These are phyloP conservation scores for Cutaneotrichosporon daszewskae DNA, from an alignment of 1,284 basidiomycete species.

Conservation along the genomic window DNA sequence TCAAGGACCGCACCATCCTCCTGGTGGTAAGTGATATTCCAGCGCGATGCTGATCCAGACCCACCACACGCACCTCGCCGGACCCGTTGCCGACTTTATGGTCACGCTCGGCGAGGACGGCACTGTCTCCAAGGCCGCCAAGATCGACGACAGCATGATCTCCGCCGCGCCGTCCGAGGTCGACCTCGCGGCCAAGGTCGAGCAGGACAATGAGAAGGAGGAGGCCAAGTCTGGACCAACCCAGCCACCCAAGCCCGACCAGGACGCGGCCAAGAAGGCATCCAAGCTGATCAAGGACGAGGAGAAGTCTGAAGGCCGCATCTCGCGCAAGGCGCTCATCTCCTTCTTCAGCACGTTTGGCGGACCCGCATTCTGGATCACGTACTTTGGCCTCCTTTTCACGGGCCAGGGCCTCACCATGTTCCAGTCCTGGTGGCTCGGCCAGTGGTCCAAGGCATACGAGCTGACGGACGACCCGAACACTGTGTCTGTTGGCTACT, in stretches of 20 bases:
- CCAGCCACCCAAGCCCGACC: constrained; percentile 22
- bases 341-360: constrained; percentile 46
- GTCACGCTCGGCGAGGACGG: constrained; percentile 57
- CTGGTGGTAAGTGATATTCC: constrained; percentile 58
- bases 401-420: constrained; percentile 39
- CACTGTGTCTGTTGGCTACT: constrained; percentile 44
- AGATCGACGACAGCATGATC: constrained; percentile 26
- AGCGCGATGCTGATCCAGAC: constrained; percentile 41
- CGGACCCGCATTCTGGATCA: constrained; percentile 48
- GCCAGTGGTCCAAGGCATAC: constrained; percentile 58
- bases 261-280: constrained; percentile 17
- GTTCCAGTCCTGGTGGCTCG: constrained; percentile 57
- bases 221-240: too few relatives aligned
- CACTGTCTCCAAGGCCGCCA: constrained; percentile 42
- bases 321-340: constrained; percentile 49
- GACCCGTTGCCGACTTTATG: constrained; percentile 60
- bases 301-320: constrained; percentile 57
- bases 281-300: constrained; percentile 54
- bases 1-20: constrained; percentile 63
- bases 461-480: constrained; percentile 38
- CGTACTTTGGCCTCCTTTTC: constrained; percentile 35
- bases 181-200: constrained; percentile 21
- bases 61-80: constrained; percentile 64
- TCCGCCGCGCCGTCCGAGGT: constrained; percentile 10
- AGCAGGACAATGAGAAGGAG: constrained; percentile 44